These are phyloP conservation scores for Proliferodiscus dingleyae DNA, from an alignment of 2,329 filamentous ascomycete species.

Conservation along the genomic window DNA sequence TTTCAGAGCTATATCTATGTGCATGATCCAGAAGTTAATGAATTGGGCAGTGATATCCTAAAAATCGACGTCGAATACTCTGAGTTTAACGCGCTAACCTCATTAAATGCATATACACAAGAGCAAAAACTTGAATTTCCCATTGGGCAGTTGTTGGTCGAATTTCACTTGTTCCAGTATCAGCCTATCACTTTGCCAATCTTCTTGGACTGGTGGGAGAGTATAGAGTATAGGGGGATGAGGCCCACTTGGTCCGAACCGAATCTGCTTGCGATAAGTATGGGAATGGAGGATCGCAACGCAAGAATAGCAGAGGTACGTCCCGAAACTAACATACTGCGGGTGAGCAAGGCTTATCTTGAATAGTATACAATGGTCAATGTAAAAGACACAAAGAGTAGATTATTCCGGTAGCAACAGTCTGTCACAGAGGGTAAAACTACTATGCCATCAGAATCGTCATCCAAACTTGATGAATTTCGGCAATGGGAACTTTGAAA, in stretches of 20 bases:
- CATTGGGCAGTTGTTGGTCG: constrained; percentile 25
- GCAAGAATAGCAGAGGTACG: constrained; percentile 20
- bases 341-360: background rate
- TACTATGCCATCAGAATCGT: background rate
- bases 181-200: constrained; percentile 16
- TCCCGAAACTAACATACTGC: background rate
- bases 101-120: constrained; percentile 26
- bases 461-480: background rate
- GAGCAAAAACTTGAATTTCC: constrained; percentile 16
- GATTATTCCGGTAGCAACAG: too few relatives aligned
- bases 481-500: background rate
- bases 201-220: constrained; percentile 30
- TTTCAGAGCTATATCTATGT: constrained; percentile 5
- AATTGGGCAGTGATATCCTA: constrained; percentile 32
- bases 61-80: constrained; percentile 38
- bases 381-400: constrained; percentile 1
- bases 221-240: constrained; percentile 27
- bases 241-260: constrained; percentile 26
- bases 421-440: too few relatives aligned
- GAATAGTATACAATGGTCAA: constrained; percentile 6
- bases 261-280: constrained; percentile 23
- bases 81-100: constrained; percentile 33
- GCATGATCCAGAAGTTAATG: too few relatives aligned
- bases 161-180: constrained; percentile 22
- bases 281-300: constrained; percentile 17